These are phyloP conservation scores for Hypomontagnella monticulosa DNA, from an alignment of 495 filamentous ascomycete species.

Conservation along the genomic window DNA sequence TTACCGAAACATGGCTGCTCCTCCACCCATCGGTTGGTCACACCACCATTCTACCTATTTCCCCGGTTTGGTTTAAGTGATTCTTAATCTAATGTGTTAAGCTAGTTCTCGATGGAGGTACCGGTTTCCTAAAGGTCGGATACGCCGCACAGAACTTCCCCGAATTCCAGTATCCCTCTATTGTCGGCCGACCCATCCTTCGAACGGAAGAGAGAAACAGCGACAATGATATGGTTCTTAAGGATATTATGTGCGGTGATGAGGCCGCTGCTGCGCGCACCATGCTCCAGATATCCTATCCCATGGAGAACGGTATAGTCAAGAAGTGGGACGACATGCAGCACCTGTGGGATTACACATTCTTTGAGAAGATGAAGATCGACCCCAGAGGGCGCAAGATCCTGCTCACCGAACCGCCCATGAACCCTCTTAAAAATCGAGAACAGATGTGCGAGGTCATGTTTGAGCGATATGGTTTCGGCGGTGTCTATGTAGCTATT, in stretches of 20 bases:
- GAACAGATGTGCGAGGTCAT: slow-evolving; percentile 98
- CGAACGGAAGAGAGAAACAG: slow-evolving; percentile 84
- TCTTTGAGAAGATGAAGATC: slow-evolving; percentile 94
- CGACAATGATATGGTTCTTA: slow-evolving; percentile 72
- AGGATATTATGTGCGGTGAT: slow-evolving; percentile 99
- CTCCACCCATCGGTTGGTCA: slow-evolving; percentile 46
- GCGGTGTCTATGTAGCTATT: slow-evolving; percentile 97
- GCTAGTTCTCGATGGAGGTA: slow-evolving; percentile 98
- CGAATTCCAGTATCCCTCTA: slow-evolving; percentile 97
- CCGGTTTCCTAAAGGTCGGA: slow-evolving; percentile 99
- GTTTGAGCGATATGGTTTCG: slow-evolving; percentile 96
- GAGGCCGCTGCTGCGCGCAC: slow-evolving; percentile 94
- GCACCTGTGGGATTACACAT: slow-evolving; percentile 99
- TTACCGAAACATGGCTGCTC: slow-evolving; percentile 42
- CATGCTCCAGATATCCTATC: slow-evolving; percentile 97
- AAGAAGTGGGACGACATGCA: slow-evolving; percentile 99
- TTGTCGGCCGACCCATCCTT: slow-evolving; percentile 97
- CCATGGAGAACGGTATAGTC: slow-evolving; percentile 99
- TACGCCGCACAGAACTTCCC: slow-evolving; percentile 99
- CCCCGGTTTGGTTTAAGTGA: neutral
- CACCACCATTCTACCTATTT: neutral
- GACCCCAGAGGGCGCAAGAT: slow-evolving; percentile 95
- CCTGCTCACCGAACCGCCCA: slow-evolving; percentile 95
- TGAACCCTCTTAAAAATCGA: slow-evolving; percentile 95
- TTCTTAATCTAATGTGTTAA: slow-evolving; percentile 19